Conservation (phyloP, 2,329 filamentous ascomycete genomes). For the Paecilomyces fulvus region DNA sequence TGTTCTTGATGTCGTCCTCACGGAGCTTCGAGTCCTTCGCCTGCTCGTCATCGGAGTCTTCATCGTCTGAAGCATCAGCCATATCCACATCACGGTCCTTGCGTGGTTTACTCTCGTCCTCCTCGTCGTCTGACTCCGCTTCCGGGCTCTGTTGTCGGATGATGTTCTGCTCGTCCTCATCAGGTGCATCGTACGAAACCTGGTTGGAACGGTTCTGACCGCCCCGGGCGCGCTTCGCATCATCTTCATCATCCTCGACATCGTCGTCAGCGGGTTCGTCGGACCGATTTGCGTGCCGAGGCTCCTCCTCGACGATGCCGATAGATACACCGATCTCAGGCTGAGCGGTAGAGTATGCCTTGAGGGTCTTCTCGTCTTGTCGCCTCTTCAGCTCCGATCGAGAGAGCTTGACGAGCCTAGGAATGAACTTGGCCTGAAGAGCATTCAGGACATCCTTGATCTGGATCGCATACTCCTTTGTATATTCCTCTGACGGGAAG, state of each 20-base stretch:
- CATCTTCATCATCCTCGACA: slow-evolving; percentile 71
- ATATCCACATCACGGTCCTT: slow-evolving; percentile 29
- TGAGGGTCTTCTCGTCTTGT: slow-evolving; percentile 47
- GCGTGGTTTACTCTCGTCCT: slow-evolving; percentile 32
- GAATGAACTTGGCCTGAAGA: slow-evolving; percentile 73
- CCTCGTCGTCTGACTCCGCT: slow-evolving; percentile 45
- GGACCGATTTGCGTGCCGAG: slow-evolving; percentile 38
- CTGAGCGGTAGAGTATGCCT: slow-evolving; percentile 57
- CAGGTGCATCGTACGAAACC: slow-evolving; percentile 83
- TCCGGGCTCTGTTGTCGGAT: slow-evolving; percentile 57
- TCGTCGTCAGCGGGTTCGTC: slow-evolving; percentile 60
- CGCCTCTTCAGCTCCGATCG: slow-evolving; percentile 75
- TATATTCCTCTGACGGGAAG: slow-evolving; percentile 78
- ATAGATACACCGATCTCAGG: slow-evolving; percentile 65
- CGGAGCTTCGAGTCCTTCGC: slow-evolving; percentile 43
- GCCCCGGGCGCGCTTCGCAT: slow-evolving; percentile 53
- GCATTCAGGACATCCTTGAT: slow-evolving; percentile 68
- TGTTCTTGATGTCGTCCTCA: slow-evolving; percentile 56
- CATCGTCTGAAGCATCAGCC: slow-evolving; percentile 26
- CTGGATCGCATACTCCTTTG: slow-evolving; percentile 72
- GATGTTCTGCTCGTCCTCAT: slow-evolving; percentile 79
- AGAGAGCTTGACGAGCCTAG: slow-evolving; percentile 60
- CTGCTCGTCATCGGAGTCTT: slow-evolving; percentile 35
- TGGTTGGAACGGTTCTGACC: slow-evolving; percentile 66
- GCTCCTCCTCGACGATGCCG: slow-evolving; percentile 47